phyloP scores from a whole-genome alignment of 78 protist genomes.

The Bigelowiella natans region DNA sequence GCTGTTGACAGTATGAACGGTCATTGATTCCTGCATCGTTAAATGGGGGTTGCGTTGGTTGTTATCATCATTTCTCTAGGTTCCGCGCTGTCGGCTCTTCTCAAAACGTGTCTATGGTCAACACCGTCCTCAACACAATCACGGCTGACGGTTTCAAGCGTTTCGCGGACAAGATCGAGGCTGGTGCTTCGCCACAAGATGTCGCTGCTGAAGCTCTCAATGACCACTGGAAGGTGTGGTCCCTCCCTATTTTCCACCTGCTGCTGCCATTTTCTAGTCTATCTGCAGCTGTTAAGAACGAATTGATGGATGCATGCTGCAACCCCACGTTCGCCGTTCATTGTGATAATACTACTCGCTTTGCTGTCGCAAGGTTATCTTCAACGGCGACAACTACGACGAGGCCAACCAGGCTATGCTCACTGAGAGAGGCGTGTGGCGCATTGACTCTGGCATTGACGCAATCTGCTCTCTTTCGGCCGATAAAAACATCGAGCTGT shows the following conservation, averaged over 20 bases:
- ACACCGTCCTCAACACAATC: slow-evolving; percentile 42
- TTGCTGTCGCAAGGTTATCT: too few species aligned
- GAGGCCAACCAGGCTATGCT: slow-evolving; percentile 59
- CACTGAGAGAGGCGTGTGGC: slow-evolving; percentile 51
- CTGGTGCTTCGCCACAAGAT: background rate
- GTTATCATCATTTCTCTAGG: too few species aligned
- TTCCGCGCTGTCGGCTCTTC: slow-evolving; percentile 82
- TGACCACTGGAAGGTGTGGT: slow-evolving; percentile 36
- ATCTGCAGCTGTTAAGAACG: background rate
- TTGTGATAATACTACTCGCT: too few species aligned
- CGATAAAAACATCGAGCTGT: slow-evolving; percentile 63
- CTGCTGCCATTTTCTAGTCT: background rate
- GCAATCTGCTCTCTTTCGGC: slow-evolving; percentile 32
- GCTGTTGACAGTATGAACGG: background rate
- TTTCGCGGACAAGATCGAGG: slow-evolving; percentile 28
- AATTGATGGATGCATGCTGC: too few species aligned
- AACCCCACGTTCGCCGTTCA: too few species aligned
- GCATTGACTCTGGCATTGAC: slow-evolving; percentile 45
- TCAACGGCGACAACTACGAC: slow-evolving; percentile 76
- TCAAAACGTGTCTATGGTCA: slow-evolving; percentile 47
- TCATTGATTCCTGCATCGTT: background rate
- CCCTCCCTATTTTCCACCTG: background rate
- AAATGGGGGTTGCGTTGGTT: slow-evolving; percentile 43
- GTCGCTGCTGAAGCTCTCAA: slow-evolving; percentile 52
- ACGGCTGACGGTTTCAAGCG: slow-evolving; percentile 27